Base-by-base conservation (phyloP, 805 yeast species). In the Candida verbasci region DNA sequence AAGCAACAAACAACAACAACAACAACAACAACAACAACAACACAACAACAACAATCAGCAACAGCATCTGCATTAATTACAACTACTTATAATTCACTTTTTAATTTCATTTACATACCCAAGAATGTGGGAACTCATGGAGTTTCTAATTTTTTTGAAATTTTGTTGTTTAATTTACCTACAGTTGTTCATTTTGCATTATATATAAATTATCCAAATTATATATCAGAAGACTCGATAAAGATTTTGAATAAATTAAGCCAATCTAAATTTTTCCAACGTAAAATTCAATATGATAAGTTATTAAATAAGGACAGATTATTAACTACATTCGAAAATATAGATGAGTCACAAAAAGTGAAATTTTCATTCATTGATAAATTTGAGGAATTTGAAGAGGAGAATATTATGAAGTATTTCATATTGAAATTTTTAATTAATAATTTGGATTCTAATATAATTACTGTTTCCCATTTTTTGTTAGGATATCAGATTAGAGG, bases 271-370 rank as follows among this genome's bases (percentile, higher is more conserved):
- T 44, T 50, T 9, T 41, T 37, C 18, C 40, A 42, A 23, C 26
- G 34, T 18, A 28, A 32, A 9, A 34, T 29, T 12, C 24, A 31
- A 10, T 35, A 39, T 28, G 59, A 55, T 24, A 42, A 49, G 7
- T 51, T 68, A 9, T 53, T 75, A 24, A 59, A 70, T 8, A 75
- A 69, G 36, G 80, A 80, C 43, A 76, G 88, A 45, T 59, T 91
- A 10, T 56, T 89, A 31, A 78, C 86, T 0, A 70, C 85, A 25
- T 70, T 84, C 36, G 83, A 81, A 48, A 81, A 88, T 11, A 76
- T 84, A 22, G 86, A 86, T 46, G 96, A 89, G 46, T 78, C 95
- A 0, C 63, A 72, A 2, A 71, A 89, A 45, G 83, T 91, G 25
- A 76, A 83, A 41, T 76, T 74, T 46, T 78, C 87, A 0, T 79